Evolutionary conservation across 352 stramenopile species (phyloP).

Genomic region (Pythium biforme): DNA sequence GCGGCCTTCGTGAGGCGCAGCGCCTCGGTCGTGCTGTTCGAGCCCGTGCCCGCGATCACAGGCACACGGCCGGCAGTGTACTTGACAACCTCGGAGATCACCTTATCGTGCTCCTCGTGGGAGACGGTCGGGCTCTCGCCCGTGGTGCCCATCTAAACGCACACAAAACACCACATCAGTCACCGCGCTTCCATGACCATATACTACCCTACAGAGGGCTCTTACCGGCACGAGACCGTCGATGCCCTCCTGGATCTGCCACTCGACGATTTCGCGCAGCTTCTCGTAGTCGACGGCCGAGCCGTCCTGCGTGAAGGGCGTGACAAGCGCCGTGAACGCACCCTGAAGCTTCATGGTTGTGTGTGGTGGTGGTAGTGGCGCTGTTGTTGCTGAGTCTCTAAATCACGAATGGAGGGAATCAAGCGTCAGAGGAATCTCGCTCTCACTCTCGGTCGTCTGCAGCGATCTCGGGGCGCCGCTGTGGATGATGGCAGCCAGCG

Average conservation of each 20-base stretch:
- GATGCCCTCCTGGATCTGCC: conserved; percentile 93
- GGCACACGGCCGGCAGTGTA: conserved; percentile 82
- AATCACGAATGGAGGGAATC: neutral
- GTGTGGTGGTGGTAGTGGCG: neutral
- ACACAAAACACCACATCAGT: neutral
- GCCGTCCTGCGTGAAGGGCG: conserved; percentile 92
- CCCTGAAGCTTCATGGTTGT: conserved; percentile 72
- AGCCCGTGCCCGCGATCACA: conserved; percentile 95
- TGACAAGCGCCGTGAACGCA: conserved; percentile 94
- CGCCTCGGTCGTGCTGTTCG: conserved; percentile 90
- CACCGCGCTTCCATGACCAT: neutral
- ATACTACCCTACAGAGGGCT: neutral
- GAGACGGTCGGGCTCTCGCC: conserved; percentile 95
- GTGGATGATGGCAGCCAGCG: neutral
- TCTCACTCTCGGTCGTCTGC: neutral
- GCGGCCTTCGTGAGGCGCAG: conserved; percentile 86
- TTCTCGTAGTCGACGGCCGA: conserved; percentile 92
- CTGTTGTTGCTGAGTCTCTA: neutral
- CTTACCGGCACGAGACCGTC: conserved; percentile 94
- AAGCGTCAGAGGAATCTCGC: neutral
- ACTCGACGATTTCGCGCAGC: conserved; percentile 90
- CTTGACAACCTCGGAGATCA: conserved; percentile 92
- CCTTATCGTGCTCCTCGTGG: conserved; percentile 93
- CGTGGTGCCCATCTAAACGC: conserved; percentile 92
- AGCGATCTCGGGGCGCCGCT: too few species aligned